Percentiles rank a stretch among this genome's conserved stretches.
phyloP scores from a whole-genome alignment of 768 basidiomycete genomes.

The Fomitopsis serialis region DNA sequence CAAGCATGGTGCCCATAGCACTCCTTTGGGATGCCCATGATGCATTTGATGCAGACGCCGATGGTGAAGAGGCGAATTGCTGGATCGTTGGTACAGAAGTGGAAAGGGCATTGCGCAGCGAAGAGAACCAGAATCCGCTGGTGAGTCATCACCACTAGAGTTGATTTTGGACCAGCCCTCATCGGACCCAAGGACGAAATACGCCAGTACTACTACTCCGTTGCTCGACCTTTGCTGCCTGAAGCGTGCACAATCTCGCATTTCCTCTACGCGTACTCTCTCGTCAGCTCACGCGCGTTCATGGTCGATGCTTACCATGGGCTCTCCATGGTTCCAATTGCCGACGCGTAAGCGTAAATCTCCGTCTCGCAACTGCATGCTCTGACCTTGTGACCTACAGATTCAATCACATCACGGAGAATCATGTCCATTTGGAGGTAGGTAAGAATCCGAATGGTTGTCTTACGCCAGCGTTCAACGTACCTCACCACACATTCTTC shows the following conservation, averaged over 20 bases:
- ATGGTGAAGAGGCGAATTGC: constrained; percentile 24
- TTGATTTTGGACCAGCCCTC: neutral
- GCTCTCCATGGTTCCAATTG: constrained; percentile 43
- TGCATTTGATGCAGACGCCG: constrained; percentile 12
- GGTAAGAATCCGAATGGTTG: constrained; percentile 2
- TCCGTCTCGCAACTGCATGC: constrained; percentile 14
- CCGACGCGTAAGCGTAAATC: constrained; percentile 32
- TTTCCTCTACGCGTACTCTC: constrained; percentile 36
- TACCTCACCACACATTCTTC: neutral
- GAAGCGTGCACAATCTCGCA: neutral
- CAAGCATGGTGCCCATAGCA: constrained; percentile 46
- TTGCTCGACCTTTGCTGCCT: constrained; percentile 14
- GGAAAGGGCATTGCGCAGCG: constrained; percentile 17
- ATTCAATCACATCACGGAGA: constrained; percentile 33
- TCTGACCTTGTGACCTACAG: constrained; percentile 14
- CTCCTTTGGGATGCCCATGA: constrained; percentile 48
- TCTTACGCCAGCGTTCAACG: constrained; percentile 1
- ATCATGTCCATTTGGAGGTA: constrained; percentile 36
- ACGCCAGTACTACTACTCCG: constrained; percentile 15
- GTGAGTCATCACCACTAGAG: constrained; percentile 5
- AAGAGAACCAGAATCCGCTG: constrained; percentile 8
- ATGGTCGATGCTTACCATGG: constrained; percentile 42
- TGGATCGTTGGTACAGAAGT: constrained; percentile 32
- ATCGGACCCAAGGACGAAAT: constrained; percentile 17
- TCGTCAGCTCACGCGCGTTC: constrained; percentile 46